These are phyloP conservation scores for Pyronema domesticum DNA, from an alignment of 495 filamentous ascomycete species.

Conservation along the genomic window DNA sequence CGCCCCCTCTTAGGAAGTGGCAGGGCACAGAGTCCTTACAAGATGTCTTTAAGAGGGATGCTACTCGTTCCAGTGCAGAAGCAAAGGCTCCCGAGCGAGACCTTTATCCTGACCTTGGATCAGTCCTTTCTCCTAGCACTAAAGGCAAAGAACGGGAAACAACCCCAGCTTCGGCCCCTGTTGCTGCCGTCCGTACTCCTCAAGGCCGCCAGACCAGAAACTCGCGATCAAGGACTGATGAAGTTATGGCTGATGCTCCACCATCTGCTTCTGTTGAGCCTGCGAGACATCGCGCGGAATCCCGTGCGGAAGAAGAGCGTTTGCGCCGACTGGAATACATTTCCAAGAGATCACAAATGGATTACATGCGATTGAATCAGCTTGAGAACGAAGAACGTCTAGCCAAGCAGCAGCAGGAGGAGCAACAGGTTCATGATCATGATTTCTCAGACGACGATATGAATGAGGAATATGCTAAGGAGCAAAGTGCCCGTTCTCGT, in stretches of 20 bases:
- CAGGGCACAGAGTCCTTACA: slow-evolving; percentile 24
- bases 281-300: not conserved
- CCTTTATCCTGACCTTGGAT: slow-evolving; percentile 17
- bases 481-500: not conserved
- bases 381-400: slow-evolving; percentile 5
- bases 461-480: too few relatives aligned
- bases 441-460: too few relatives aligned
- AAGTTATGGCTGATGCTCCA: not conserved
- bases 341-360: not conserved
- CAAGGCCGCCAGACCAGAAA: slow-evolving; percentile 8
- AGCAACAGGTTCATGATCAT: slow-evolving; percentile 32
- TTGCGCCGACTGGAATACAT: not conserved
- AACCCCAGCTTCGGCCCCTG: not conserved
- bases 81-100: slow-evolving; percentile 9
- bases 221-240: slow-evolving; percentile 10
- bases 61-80: not conserved
- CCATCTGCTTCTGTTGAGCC: not conserved
- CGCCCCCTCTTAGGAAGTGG: slow-evolving; percentile 32
- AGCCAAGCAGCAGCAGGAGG: slow-evolving; percentile 3
- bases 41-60: slow-evolving; percentile 7
- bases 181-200: slow-evolving; percentile 1
- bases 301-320: not conserved
- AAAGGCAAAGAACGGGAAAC: slow-evolving; percentile 36
- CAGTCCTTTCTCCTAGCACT: not conserved
- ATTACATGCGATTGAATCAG: too few relatives aligned